Conservation (phyloP, 331 rosid genomes). For the Ulmus americana region DNA sequence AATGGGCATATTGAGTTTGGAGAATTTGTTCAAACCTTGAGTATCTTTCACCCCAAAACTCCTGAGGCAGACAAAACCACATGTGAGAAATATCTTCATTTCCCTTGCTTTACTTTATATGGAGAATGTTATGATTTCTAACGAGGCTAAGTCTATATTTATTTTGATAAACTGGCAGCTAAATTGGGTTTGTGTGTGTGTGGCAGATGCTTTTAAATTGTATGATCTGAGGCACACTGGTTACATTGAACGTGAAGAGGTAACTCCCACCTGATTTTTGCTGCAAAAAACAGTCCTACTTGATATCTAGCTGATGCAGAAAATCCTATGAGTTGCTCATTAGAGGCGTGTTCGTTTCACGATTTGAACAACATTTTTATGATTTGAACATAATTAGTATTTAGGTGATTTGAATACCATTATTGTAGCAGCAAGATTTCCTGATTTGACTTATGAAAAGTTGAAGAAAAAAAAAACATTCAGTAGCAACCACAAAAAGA, state of each 20-base stretch:
- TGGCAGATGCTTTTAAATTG: slow-evolving; percentile 55
- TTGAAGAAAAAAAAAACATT: too few species aligned
- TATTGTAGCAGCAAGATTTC: too few species aligned
- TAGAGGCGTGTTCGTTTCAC: too few species aligned
- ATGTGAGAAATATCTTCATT: slow-evolving; percentile 28
- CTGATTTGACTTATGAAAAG: too few species aligned
- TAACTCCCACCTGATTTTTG: slow-evolving; percentile 10
- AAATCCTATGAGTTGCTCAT: too few species aligned
- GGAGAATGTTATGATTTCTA: neutral
- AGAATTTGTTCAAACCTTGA: slow-evolving; percentile 49
- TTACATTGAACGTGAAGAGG: slow-evolving; percentile 44
- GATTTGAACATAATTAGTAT: too few species aligned
- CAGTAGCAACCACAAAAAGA: too few species aligned
- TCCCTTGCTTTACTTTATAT: neutral
- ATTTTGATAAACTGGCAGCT: neutral
- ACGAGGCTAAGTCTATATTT: too few species aligned
- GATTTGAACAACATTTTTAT: too few species aligned
- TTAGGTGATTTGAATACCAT: too few species aligned
- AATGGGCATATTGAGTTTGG: slow-evolving; percentile 52
- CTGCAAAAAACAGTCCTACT: neutral
- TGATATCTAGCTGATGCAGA: too few species aligned
- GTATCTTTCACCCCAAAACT: slow-evolving; percentile 54
- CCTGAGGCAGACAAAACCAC: slow-evolving; percentile 40
- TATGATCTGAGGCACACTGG: slow-evolving; percentile 51
- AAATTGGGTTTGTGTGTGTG: neutral